These are phyloP conservation scores for Termitomyces sp. DNA, from an alignment of 768 basidiomycete species.

Conservation along the genomic window DNA sequence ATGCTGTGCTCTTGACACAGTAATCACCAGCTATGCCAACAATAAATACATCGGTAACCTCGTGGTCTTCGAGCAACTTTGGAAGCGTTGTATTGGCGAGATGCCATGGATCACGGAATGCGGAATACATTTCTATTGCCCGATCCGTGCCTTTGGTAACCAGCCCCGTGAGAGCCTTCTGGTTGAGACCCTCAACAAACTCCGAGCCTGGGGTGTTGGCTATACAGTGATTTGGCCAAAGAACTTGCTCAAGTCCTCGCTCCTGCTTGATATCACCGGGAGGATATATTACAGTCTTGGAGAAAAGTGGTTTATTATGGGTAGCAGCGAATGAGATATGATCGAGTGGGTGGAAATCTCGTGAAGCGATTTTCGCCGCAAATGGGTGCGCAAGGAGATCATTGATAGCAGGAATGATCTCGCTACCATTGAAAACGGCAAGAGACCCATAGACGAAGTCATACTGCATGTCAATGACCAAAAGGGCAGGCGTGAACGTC, in stretches of 20 bases:
- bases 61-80: conserved; percentile 29
- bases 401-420: conserved; percentile 52
- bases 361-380: conserved; percentile 43
- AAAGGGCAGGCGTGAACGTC: conserved; percentile 43
- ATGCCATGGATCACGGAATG: conserved; percentile 59
- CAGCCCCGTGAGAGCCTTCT: conserved; percentile 33
- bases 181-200: conserved; percentile 49
- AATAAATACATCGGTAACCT: conserved; percentile 54
- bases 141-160: conserved; percentile 51
- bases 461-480: conserved; percentile 78
- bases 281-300: conserved; percentile 35
- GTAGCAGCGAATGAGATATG: conserved; percentile 72
- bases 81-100: conserved; percentile 43
- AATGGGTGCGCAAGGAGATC: conserved; percentile 55
- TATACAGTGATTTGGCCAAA: conserved; percentile 85
- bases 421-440: conserved; percentile 56
- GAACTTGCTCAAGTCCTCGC: conserved; percentile 39
- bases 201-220: conserved; percentile 52
- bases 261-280: conserved; percentile 28
- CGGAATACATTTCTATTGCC: conserved; percentile 76
- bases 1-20: conserved; percentile 60
- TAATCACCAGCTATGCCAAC: conserved; percentile 74
- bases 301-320: conserved; percentile 28
- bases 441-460: conserved; percentile 78
- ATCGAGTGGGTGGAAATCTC: conserved; percentile 50